These are phyloP conservation scores for Arabidopsis suecica DNA, from an alignment of 345 rosid species.

Conservation along the genomic window DNA sequence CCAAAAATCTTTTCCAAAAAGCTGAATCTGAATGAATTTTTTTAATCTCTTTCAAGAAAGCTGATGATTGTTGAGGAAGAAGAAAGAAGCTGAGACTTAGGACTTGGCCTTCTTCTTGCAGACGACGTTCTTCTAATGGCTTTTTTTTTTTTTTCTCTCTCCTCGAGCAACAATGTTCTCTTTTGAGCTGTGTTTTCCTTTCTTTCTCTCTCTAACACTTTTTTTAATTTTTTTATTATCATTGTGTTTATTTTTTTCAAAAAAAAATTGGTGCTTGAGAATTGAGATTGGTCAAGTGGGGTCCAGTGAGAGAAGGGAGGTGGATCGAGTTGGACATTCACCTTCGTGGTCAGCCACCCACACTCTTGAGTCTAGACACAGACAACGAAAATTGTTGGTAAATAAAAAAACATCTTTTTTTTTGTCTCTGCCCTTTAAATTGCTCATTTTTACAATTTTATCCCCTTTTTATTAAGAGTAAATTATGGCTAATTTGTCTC, in stretches of 20 bases:
- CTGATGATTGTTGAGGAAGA: constrained; percentile 13
- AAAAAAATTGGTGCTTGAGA: constrained; percentile 31
- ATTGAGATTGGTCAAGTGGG: constrained; percentile 44
- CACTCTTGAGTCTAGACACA: constrained; percentile 23
- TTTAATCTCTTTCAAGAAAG: constrained; percentile 17
- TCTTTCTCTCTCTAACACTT: constrained; percentile 29
- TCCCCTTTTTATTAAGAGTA: background rate
- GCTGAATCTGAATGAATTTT: constrained; percentile 19
- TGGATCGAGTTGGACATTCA: constrained; percentile 48
- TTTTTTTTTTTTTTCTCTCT: constrained; percentile 27
- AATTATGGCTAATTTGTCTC: constrained; percentile 34
- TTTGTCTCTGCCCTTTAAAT: constrained; percentile 37
- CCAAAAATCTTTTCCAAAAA: background rate
- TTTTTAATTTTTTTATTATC: constrained; percentile 16
- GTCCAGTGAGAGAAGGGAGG: constrained; percentile 40
- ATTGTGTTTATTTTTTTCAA: background rate
- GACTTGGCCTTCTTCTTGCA: constrained; percentile 42
- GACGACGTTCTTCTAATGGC: constrained; percentile 46
- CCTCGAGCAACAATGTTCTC: constrained; percentile 33
- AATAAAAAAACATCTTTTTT: background rate
- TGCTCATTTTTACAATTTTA: constrained; percentile 26
- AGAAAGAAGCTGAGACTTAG: constrained; percentile 24
- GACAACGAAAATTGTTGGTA: background rate
- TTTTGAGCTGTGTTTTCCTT: constrained; percentile 44
- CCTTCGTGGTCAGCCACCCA: constrained; percentile 49